phyloP scores from a whole-genome alignment of 2,329 filamentous ascomycete genomes.

The Calonectria crousiana region DNA sequence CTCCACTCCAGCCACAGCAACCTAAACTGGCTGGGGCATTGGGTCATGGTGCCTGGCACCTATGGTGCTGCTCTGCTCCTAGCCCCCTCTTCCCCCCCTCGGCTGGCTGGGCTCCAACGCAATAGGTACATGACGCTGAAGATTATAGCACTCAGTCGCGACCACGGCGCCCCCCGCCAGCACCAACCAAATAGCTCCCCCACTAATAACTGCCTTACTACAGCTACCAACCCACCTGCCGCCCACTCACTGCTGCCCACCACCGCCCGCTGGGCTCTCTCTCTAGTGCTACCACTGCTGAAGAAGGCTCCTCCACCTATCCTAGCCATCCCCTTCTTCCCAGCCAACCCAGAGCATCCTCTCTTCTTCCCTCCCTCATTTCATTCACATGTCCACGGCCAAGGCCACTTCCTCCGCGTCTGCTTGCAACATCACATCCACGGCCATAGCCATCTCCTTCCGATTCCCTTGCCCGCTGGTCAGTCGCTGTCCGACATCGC shows the following conservation, averaged over 20 bases:
- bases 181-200: conserved; percentile 5
- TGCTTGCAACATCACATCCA: conserved; percentile 31
- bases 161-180: neutral
- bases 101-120: conserved; percentile 5
- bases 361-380: conserved; percentile 41
- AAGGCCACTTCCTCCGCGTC: conserved; percentile 30
- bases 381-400: conserved; percentile 43
- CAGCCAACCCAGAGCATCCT: conserved; percentile 27
- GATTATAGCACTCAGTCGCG: neutral
- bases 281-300: conserved; percentile 4
- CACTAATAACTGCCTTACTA: neutral
- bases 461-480: conserved; percentile 18
- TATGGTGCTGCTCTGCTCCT: conserved; percentile 1
- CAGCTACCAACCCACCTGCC: conserved; percentile 10
- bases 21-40: conserved; percentile 11
- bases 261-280: conserved; percentile 1
- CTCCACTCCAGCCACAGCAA: conserved; percentile 28
- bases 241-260: conserved; percentile 1
- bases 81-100: neutral
- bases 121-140: conserved; percentile 7
- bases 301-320: conserved; percentile 22
- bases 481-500: conserved; percentile 28
- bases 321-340: conserved; percentile 21
- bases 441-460: conserved; percentile 19
- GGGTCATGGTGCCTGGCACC: conserved; percentile 10